These are phyloP conservation scores for Camillea tinctor DNA, from an alignment of 2,329 filamentous ascomycete species.

Conservation along the genomic window DNA sequence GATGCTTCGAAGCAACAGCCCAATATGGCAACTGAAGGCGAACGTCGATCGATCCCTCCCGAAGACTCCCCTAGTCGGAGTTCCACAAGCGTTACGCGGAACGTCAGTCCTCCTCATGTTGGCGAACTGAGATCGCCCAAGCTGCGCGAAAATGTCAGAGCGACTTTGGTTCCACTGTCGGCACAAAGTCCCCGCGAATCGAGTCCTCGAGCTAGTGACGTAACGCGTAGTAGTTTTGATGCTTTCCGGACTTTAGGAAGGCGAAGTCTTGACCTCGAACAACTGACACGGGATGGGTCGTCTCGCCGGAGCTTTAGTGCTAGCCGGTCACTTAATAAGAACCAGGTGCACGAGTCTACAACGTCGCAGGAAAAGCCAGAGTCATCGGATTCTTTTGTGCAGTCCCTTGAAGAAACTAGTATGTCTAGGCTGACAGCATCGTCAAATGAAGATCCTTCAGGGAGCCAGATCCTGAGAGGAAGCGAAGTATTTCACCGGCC, in stretches of 20 bases:
- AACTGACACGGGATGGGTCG: slow-evolving; percentile 40
- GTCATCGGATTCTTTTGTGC: slow-evolving; percentile 73
- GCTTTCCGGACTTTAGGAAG: slow-evolving; percentile 45
- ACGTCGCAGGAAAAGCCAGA: slow-evolving; percentile 54
- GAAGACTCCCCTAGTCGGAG: slow-evolving; percentile 11
- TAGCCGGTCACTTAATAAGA: slow-evolving; percentile 50
- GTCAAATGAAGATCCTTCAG: slow-evolving; percentile 75
- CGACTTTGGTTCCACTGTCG: slow-evolving; percentile 57
- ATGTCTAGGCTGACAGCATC: slow-evolving; percentile 69
- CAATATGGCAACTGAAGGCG: slow-evolving; percentile 23
- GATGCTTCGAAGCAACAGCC: slow-evolving; percentile 53
- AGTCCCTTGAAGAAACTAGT: slow-evolving; percentile 71
- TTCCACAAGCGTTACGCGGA: slow-evolving; percentile 13
- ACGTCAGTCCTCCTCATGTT: slow-evolving; percentile 8
- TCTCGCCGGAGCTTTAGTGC: slow-evolving; percentile 64
- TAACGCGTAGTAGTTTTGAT: slow-evolving; percentile 54
- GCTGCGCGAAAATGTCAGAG: slow-evolving; percentile 58
- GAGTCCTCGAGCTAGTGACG: slow-evolving; percentile 58
- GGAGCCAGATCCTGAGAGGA: slow-evolving; percentile 83
- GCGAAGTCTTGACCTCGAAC: slow-evolving; percentile 54
- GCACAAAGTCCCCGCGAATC: slow-evolving; percentile 40
- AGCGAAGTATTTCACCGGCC: slow-evolving; percentile 88
- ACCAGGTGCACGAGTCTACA: slow-evolving; percentile 44
- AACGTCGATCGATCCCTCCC: slow-evolving; percentile 3
- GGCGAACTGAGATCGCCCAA: slow-evolving; percentile 37